These are phyloP conservation scores for Jimgerdemannia flammicorona DNA, from an alignment of 192 early-diverging fungal species.

Conservation along the genomic window DNA sequence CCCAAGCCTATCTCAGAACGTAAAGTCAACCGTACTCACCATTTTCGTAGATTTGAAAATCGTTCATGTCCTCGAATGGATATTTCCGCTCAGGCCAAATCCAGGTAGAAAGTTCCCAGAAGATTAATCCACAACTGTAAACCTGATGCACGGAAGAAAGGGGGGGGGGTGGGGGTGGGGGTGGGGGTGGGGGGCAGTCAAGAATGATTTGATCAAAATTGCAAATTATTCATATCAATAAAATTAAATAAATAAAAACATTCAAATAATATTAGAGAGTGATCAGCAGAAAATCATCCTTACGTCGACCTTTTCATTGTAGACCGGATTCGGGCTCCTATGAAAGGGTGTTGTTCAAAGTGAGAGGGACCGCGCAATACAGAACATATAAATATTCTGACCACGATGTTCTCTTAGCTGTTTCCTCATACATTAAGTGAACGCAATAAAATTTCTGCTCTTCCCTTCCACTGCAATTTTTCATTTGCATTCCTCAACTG, in stretches of 20 bases:
- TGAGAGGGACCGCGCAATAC: background rate
- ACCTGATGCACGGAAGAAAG: conserved; percentile 2
- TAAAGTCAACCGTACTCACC: conserved; percentile 13
- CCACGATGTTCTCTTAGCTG: too few relatives aligned
- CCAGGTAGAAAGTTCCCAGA: conserved; percentile 44
- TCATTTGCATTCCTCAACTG: background rate
- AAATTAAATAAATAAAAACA: too few relatives aligned
- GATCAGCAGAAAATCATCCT: background rate
- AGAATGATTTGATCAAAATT: too few relatives aligned
- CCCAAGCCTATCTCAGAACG: background rate
- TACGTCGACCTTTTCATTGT: conserved; percentile 49
- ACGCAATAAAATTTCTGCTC: too few relatives aligned
- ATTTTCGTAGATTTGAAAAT: conserved; percentile 43
- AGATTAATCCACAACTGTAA: conserved; percentile 55
- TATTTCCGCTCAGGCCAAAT: conserved; percentile 49
- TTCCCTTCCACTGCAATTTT: background rate
- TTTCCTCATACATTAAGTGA: too few relatives aligned
- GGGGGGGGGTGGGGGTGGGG: too few relatives aligned
- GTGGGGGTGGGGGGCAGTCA: too few relatives aligned
- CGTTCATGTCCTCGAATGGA: conserved; percentile 52
- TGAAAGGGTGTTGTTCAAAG: background rate
- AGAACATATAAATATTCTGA: background rate
- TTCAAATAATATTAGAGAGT: too few relatives aligned
- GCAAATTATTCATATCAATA: too few relatives aligned
- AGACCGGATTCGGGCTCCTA: conserved; percentile 36